Evolutionary conservation across 164 flowering plant genomes (phyloP), one percentile per base, ranked within the genome.

Genomic region (Vitis rotundifolia): DNA sequence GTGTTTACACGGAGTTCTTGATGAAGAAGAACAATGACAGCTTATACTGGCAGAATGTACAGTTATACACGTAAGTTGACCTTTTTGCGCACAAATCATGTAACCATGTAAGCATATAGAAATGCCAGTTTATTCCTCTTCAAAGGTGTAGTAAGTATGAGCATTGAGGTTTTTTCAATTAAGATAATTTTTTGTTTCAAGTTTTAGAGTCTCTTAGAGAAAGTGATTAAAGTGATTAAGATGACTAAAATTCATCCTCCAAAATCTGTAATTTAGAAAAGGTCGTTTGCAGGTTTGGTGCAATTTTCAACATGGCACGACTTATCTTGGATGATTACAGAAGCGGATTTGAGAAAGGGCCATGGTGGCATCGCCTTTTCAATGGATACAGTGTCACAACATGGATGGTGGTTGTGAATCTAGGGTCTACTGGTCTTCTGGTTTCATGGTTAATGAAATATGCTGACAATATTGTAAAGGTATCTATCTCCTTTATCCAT

Each of bases 371-470:
- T 62, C 96, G 94, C 53, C 86, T 96, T 71, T 75, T 90, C 60
- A 71, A 87, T 84, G 99, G 99, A 49, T 96, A 96, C 76, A 88
- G 66, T 44, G 52, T 87, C 54, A 83, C 89, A 49, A 96, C 99
- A 68, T 96, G 98, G 97, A 31, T 93, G 91, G 98, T 96, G 63
- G 97, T 91, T 61, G 72, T 93, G 54, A 96, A 96, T 77, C 84
- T 96, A 22, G 98, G 98, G 15, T 88, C 97, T 13, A 83, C 97
- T 68, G 99, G 99, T 49, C 79, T 93, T 66, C 77, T 96, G 63
- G 97, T 96, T 61, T 96, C 99, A 58, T 96, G 99, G 98, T 84
- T 96, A 74, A 91, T 93, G 99, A 96, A 93, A 70, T 91, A 86
- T 80, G 98, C 98, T 2, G 98, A 92, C 78, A 91, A 90, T 76